Evolutionary conservation across 1,139 yeast genomes (phyloP), one percentile per base, ranked within the genome.

Genomic region (Pichia inconspicua): DNA sequence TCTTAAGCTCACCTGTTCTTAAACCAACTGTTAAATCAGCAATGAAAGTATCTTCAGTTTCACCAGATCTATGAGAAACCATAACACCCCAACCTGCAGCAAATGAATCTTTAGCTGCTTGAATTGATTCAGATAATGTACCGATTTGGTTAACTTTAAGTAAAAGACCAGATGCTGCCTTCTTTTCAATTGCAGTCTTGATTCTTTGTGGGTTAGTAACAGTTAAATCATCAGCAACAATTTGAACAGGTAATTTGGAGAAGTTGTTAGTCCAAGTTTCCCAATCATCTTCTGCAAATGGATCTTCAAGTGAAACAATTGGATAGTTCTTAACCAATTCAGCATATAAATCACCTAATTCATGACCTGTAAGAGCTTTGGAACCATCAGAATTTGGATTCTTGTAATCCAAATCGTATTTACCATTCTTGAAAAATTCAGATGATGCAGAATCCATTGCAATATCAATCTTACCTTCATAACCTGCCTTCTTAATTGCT

Each of bases 281-380:
- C 97, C 97, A 90, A 80, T 90, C 97, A 72, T 88, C 96, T 80
- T 90, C 97, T 62, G 92, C 96, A 69, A 90, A 90, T 72, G 97
- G 97, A 75, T 90, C 97, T 80, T 90, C 97, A 62, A 89, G 78
- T 57, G 96, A 89, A 63, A 89, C 94, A 76, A 90, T 89, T 77
- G 97, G 97, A 82, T 90, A 90, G 71, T 85, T 86, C 67, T 74
- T 72, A 68, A 85, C 70, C 71, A 90, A 83, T 63, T 77, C 73
- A 63, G 73, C 76, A 83, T 90, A 90, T 72, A 86, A 74, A 57
- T 78, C 79, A 64, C 95, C 90, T 66, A 90, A 80, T 77, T 89
- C 78, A 69, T 75, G 75, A 74, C 95, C 95, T 60, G 90, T 64
- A 70, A 88, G 78, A 92, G 95, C 85, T 77, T 88, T 85, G 65